Conservation (phyloP, 208 protist genomes). For the Trypanosoma theileri region DNA sequence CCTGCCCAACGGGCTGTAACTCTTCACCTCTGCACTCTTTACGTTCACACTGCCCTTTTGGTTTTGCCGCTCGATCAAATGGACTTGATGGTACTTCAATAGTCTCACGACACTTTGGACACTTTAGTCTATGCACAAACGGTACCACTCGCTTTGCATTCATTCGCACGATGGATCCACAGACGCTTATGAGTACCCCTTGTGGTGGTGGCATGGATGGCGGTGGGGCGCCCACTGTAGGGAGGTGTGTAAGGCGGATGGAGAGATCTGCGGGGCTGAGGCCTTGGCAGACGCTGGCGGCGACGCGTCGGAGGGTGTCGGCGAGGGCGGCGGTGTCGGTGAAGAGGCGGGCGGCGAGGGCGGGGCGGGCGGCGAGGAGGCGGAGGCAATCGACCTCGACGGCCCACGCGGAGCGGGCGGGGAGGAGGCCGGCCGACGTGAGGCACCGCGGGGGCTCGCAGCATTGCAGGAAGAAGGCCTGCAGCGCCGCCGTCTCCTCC, state of each 20-base stretch:
- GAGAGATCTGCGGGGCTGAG: constrained; percentile 57
- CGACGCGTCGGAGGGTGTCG: constrained; percentile 38
- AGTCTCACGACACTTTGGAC: constrained; percentile 55
- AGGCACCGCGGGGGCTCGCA: constrained; percentile 56
- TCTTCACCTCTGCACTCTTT: constrained; percentile 64
- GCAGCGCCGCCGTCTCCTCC: constrained; percentile 17
- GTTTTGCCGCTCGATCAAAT: constrained; percentile 59
- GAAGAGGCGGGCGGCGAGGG: constrained; percentile 47
- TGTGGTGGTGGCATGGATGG: constrained; percentile 59
- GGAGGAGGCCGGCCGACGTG: constrained; percentile 12
- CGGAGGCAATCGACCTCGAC: constrained; percentile 83
- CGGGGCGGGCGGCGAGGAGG: constrained; percentile 52
- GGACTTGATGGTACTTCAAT: constrained; percentile 53
- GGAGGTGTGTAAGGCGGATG: constrained; percentile 69
- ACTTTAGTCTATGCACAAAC: constrained; percentile 64
- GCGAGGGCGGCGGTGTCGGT: constrained; percentile 46
- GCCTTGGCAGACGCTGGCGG: constrained; percentile 42
- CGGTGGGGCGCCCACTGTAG: constrained; percentile 41
- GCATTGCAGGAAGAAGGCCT: constrained; percentile 56
- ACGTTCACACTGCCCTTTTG: constrained; percentile 45
- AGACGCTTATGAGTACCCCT: constrained; percentile 72
- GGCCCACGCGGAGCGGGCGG: constrained; percentile 46
- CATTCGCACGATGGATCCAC: constrained; percentile 85
- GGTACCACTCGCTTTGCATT: constrained; percentile 78
- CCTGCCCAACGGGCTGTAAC: constrained; percentile 67